phyloP scores from a whole-genome alignment of 345 rosid genomes.

The Abelmoschus esculentus region DNA sequence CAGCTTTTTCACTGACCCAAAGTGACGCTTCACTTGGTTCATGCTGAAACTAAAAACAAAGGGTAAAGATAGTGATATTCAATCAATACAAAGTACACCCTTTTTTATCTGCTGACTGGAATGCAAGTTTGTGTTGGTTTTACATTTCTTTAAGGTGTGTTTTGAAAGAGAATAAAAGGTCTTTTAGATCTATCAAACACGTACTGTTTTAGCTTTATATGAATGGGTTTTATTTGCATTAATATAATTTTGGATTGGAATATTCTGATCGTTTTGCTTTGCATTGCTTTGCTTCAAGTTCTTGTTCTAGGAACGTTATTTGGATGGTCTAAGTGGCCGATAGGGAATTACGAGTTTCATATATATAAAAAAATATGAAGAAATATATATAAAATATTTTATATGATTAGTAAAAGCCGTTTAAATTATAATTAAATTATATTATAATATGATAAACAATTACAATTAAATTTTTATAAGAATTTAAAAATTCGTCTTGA shows the following conservation, averaged over 20 bases:
- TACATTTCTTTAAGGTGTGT: neutral
- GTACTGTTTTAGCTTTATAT: neutral
- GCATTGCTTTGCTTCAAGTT: neutral
- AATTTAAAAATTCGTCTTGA: too few relatives aligned
- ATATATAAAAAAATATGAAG: too few relatives aligned
- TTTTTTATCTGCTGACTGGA: neutral
- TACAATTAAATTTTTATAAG: too few relatives aligned
- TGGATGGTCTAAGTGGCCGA: neutral
- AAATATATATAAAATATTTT: too few relatives aligned
- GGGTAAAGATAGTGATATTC: neutral
- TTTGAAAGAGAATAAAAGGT: slow-evolving; percentile 7
- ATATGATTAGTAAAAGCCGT: too few relatives aligned
- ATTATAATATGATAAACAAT: too few relatives aligned
- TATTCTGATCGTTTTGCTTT: neutral
- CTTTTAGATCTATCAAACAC: neutral
- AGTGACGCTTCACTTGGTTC: slow-evolving; percentile 2
- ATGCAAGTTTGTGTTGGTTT: slow-evolving; percentile 3
- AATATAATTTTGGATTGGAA: neutral
- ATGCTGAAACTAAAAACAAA: neutral
- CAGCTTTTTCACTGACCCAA: slow-evolving; percentile 80
- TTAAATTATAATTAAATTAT: too few relatives aligned
- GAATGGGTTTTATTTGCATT: neutral
- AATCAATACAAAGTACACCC: neutral
- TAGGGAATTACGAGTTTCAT: too few relatives aligned
- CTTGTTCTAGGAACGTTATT: neutral